Evolutionary conservation across 2,329 filamentous ascomycete genomes (phyloP), one percentile per base, ranked within the genome.

Genomic region (Magnaporthales sp.): DNA sequence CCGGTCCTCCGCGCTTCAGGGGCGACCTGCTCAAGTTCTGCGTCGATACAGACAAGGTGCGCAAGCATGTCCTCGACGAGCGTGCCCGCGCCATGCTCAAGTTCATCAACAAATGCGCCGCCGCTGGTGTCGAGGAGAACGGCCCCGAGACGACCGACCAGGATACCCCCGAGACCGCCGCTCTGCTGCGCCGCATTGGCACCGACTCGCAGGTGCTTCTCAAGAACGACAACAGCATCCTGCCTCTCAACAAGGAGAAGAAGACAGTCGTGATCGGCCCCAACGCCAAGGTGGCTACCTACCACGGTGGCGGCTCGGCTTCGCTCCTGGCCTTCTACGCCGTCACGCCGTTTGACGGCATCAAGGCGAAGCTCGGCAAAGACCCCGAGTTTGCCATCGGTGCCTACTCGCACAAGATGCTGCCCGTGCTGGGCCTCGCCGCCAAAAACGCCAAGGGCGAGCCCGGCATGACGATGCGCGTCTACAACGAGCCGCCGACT

Each of bases 331-430:
- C 84, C 7, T 91, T 90, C 77, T 87, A 89, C 67, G 89, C 89
- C 63, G 82, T 92, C 24, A 91, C 87, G 0, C 91, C 90, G 1
- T 87, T 89, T 29, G 88, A 91, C 67, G 90, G 89, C 7, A 91
- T 93, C 71, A 83, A 81, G 54, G 80, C 80, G 38, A 84, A 85
- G 73, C 77, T 85, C 0, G 74, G 72, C 11, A 75, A 74, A 0
- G 67, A 76, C 5, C 81, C 83, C 0, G 74, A 73, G 1, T 89
- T 86, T 73, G 80, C 84, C 1, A 82, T 88, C 60, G 88, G 88
- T 10, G 84, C 83, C 54, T 87, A 89, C 73, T 86, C 85, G 0
- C 87, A 90, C 75, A 87, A 87, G 72, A 80, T 87, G 69, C 80
- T 89, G 1, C 88, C 88, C 0, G 76, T 87, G 0, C 77, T 90